A percentile compares a stretch with the other conserved stretches of the same genome.
These are phyloP conservation scores for Polyporus arcularius DNA, from an alignment of 768 basidiomycete species.

Conservation along the genomic window DNA sequence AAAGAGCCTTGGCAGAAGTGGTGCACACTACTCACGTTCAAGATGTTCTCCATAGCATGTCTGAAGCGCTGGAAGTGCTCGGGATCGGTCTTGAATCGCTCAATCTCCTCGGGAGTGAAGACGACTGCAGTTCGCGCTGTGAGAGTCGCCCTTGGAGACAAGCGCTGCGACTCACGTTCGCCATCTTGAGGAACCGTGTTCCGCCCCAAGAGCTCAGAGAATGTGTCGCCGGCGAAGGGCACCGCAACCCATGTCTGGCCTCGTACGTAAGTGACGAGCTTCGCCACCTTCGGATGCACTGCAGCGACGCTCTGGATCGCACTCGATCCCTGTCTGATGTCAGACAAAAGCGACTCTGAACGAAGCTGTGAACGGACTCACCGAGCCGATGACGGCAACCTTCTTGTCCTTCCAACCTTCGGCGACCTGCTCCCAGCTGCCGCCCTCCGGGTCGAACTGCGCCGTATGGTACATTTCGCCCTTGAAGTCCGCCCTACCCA, in stretches of 20 bases:
- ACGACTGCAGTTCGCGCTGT: not conserved
- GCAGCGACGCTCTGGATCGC: constrained; percentile 63
- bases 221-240: constrained; percentile 43
- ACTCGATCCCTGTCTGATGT: constrained; percentile 51
- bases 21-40: constrained; percentile 47
- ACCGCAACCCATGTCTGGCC: constrained; percentile 60
- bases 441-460: constrained; percentile 47
- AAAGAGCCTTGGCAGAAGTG: not conserved
- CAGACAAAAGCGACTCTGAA: not conserved
- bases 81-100: constrained; percentile 45
- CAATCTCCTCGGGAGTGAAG: constrained; percentile 47
- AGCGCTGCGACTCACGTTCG: constrained; percentile 18
- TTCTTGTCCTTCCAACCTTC: constrained; percentile 52
- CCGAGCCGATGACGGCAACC: constrained; percentile 63
- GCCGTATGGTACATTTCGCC: constrained; percentile 68
- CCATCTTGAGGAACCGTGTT: constrained; percentile 43
- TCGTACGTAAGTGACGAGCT: constrained; percentile 56
- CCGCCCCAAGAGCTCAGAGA: constrained; percentile 42
- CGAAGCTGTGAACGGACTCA: constrained; percentile 29
- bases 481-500: constrained; percentile 54
- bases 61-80: constrained; percentile 50
- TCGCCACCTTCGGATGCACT: constrained; percentile 52
- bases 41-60: constrained; percentile 45
- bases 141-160: not conserved
- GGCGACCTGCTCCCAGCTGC: constrained; percentile 45